Evolutionary conservation across 164 flowering plant genomes (phyloP).

Genomic region (Umbellularia californica): DNA sequence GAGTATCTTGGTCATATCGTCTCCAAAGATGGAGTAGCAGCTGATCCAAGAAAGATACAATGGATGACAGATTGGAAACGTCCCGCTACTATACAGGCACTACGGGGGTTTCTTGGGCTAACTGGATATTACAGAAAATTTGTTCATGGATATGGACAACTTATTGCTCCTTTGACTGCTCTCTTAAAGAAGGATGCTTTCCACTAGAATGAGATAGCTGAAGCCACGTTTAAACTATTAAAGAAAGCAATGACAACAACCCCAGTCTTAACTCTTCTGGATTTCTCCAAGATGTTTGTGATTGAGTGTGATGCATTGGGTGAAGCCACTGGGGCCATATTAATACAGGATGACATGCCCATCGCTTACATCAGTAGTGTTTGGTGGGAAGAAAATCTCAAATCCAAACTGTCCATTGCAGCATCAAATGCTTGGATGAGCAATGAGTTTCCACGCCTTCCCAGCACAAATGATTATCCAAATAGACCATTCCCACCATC

Average conservation of each 20-base stretch:
- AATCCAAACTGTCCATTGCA: neutral
- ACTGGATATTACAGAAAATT: neutral
- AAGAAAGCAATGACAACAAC: neutral
- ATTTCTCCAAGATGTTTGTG: neutral
- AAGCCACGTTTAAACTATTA: neutral
- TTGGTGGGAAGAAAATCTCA: neutral
- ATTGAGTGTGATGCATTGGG: too few relatives aligned
- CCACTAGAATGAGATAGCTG: neutral
- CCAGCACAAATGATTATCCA: neutral
- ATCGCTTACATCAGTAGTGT: neutral
- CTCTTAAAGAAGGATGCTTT: neutral
- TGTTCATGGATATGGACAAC: neutral
- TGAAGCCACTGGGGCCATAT: neutral
- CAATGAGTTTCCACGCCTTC: neutral
- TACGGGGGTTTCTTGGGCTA: neutral
- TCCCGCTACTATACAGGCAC: neutral
- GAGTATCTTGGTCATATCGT: slow-evolving; percentile 3
- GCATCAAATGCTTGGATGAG: neutral
- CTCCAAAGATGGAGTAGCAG: neutral
- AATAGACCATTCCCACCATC: neutral
- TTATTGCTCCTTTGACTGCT: neutral
- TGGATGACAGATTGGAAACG: neutral
- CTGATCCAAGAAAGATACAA: slow-evolving; percentile 3
- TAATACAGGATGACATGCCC: neutral
- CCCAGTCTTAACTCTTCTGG: neutral